These are phyloP conservation scores for Rhodotorula sp. DNA, from an alignment of 1,284 basidiomycete species.

Conservation along the genomic window DNA sequence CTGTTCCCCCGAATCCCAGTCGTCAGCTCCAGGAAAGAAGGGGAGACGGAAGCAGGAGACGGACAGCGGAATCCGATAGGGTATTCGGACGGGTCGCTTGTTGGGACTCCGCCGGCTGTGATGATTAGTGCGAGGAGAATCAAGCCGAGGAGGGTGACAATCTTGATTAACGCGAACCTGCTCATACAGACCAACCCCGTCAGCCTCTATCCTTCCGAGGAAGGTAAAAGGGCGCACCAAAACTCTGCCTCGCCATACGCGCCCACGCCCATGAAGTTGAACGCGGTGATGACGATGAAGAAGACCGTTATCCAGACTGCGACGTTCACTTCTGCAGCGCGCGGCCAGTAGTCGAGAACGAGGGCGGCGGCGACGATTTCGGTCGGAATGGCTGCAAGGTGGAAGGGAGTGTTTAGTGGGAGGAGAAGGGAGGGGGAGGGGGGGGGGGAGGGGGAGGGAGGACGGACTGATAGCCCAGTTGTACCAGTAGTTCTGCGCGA, in stretches of 20 bases:
- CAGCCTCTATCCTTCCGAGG: not conserved
- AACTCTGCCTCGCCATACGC: conserved; percentile 36
- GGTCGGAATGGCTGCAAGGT: too few species aligned
- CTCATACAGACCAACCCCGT: too few species aligned
- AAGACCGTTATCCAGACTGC: conserved; percentile 34
- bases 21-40: conserved; percentile 25
- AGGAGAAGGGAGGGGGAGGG: too few species aligned
- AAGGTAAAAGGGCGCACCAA: conserved; percentile 4
- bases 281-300: conserved; percentile 21
- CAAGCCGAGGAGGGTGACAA: conserved; percentile 28
- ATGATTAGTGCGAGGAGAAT: conserved; percentile 53
- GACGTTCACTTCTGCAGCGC: conserved; percentile 19
- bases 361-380: conserved; percentile 21
- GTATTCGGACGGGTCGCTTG: conserved; percentile 59
- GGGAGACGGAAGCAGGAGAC: conserved; percentile 48
- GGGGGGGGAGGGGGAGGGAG: too few species aligned
- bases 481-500: conserved; percentile 20
- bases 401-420: not conserved
- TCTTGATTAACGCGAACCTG: conserved; percentile 36
- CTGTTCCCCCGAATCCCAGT: conserved; percentile 36
- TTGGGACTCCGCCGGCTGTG: conserved; percentile 55
- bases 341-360: conserved; percentile 34
- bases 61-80: conserved; percentile 45
- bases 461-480: conserved; percentile 18
- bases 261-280: conserved; percentile 33